Evolutionary conservation across 441 rosid species (phyloP).

Genomic region (Hura crepitans): DNA sequence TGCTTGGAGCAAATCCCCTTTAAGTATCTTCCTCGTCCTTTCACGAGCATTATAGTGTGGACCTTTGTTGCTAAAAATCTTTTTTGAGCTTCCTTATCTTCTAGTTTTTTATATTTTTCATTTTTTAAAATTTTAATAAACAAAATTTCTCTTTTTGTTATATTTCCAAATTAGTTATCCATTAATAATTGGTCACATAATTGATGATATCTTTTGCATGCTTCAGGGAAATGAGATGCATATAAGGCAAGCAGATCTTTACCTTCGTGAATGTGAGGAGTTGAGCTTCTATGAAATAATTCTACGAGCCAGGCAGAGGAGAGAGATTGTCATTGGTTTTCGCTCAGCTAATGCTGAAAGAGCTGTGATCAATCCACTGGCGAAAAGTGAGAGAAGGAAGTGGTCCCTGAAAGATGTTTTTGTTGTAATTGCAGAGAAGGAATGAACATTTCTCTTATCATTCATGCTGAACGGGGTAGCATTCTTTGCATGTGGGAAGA

Average conservation of each 20-base stretch:
- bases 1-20: not conserved
- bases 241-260: conserved; percentile 57
- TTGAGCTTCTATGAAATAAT: conserved; percentile 60
- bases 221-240: conserved; percentile 70
- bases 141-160: not conserved
- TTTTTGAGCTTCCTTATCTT: not conserved
- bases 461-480: not conserved
- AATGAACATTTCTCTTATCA: conserved; percentile 24
- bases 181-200: not conserved
- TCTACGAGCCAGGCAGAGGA: conserved; percentile 50
- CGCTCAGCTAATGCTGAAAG: conserved; percentile 48
- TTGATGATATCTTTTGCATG: conserved; percentile 1
- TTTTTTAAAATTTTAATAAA: no score
- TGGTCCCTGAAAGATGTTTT: conserved; percentile 54
- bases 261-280: conserved; percentile 56
- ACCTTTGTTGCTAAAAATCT: not conserved
- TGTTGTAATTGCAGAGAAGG: conserved; percentile 59
- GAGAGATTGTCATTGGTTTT: conserved; percentile 66
- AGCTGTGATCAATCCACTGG: conserved; percentile 56
- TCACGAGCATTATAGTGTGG: not conserved
- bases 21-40: not conserved
- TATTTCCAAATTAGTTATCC: not conserved
- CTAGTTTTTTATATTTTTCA: not conserved
- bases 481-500: not conserved
- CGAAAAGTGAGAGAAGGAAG: conserved; percentile 42